phyloP scores from a whole-genome alignment of 2,329 filamentous ascomycete species.

The Pyrenochaeta sp. region DNA sequence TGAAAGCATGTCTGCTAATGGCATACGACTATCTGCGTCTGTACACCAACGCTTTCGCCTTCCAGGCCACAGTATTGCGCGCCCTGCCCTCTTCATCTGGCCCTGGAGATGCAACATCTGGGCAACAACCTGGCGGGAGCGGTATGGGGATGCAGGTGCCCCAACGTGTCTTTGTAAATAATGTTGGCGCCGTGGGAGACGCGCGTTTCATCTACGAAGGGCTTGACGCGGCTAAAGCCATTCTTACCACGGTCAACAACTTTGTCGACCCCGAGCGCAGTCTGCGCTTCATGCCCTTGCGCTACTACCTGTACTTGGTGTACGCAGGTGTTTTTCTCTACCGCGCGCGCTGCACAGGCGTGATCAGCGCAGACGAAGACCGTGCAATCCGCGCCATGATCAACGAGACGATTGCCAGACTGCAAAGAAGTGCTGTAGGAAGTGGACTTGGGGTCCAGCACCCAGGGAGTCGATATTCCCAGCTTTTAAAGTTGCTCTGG shows the following conservation, averaged over 20 bases:
- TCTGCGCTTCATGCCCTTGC: slow-evolving; percentile 58
- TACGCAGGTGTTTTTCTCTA: slow-evolving; percentile 61
- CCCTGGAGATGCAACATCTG: slow-evolving; percentile 9
- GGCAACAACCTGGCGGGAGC: slow-evolving; percentile 1
- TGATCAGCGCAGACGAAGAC: slow-evolving; percentile 58
- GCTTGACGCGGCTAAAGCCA: slow-evolving; percentile 59
- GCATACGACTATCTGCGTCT: slow-evolving; percentile 77
- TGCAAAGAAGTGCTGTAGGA: slow-evolving; percentile 55
- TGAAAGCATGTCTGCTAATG: slow-evolving; percentile 73
- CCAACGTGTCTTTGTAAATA: slow-evolving; percentile 58
- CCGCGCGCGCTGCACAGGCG: slow-evolving; percentile 57
- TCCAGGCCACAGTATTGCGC: slow-evolving; percentile 71
- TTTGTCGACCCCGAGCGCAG: slow-evolving; percentile 59
- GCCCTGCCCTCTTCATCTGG: slow-evolving; percentile 46
- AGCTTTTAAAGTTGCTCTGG: slow-evolving; percentile 58
- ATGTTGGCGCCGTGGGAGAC: slow-evolving; percentile 59
- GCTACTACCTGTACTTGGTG: slow-evolving; percentile 60
- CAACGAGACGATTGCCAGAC: slow-evolving; percentile 54
- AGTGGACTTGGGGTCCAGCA: slow-evolving; percentile 51
- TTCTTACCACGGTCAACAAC: slow-evolving; percentile 60
- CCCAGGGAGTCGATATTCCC: slow-evolving; percentile 57
- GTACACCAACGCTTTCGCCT: slow-evolving; percentile 79
- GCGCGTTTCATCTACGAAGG: slow-evolving; percentile 61
- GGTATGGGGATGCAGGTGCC: slow-evolving; percentile 43
- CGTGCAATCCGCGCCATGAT: slow-evolving; percentile 57